These are phyloP conservation scores for Ballota nigra DNA, from an alignment of 257 asterid genomes.

Conservation along the genomic window DNA sequence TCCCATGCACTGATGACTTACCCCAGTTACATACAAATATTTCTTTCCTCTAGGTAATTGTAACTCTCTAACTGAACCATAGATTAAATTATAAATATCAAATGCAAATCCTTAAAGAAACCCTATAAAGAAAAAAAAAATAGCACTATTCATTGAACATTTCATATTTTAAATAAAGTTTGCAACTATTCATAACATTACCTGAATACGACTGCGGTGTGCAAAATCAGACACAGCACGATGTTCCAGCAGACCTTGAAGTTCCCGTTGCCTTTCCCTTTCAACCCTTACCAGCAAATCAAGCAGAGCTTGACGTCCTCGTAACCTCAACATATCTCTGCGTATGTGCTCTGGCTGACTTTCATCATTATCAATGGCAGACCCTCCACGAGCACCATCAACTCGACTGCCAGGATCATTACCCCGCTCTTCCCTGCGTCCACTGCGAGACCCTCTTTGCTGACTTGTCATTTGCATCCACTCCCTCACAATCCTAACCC, in stretches of 20 bases:
- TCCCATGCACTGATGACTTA: constrained; percentile 19
- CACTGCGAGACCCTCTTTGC: constrained; percentile 66
- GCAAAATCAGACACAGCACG: constrained; percentile 95
- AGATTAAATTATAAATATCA: constrained; percentile 6
- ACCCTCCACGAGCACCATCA: constrained; percentile 53
- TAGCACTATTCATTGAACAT: neutral
- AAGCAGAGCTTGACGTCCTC: constrained; percentile 84
- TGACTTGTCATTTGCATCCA: constrained; percentile 97
- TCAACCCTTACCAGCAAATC: constrained; percentile 84
- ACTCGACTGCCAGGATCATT: constrained; percentile 40
- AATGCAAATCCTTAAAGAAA: constrained; percentile 15
- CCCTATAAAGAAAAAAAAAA: constrained; percentile 9
- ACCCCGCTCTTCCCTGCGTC: constrained; percentile 52
- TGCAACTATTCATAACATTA: constrained; percentile 5
- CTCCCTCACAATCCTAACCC: constrained; percentile 93
- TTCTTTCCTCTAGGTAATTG: constrained; percentile 5
- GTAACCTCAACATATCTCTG: constrained; percentile 76
- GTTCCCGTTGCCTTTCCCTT: constrained; percentile 85
- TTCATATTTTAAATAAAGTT: neutral
- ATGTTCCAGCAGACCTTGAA: constrained; percentile 75
- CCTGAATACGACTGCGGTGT: constrained; percentile 94
- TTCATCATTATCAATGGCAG: constrained; percentile 52
- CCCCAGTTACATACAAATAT: constrained; percentile 8
- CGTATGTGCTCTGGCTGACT: constrained; percentile 79
- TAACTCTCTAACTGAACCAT: constrained; percentile 15